phyloP scores from a whole-genome alignment of 2,329 filamentous ascomycete species.

The Massarina eburnea region DNA sequence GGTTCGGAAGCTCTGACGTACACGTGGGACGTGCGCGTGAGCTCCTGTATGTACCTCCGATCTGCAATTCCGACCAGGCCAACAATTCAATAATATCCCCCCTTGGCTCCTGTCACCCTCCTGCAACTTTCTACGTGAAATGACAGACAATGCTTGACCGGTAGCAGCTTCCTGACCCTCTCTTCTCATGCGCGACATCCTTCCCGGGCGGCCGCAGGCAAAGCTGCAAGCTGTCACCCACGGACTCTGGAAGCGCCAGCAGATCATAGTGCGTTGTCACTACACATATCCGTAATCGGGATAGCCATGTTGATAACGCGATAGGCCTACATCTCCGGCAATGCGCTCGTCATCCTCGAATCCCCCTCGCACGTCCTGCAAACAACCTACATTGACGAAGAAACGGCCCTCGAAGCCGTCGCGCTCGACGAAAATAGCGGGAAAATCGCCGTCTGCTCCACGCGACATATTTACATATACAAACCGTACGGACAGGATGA shows the following conservation, averaged over 20 bases:
- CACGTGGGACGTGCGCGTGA: slow-evolving; percentile 39
- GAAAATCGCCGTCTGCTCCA: slow-evolving; percentile 78
- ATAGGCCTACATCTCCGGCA: slow-evolving; percentile 86
- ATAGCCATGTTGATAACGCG: neutral
- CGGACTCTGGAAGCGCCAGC: slow-evolving; percentile 69
- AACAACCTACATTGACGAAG: slow-evolving; percentile 84
- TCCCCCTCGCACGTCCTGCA: slow-evolving; percentile 76
- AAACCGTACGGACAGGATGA: slow-evolving; percentile 71
- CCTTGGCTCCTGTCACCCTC: neutral
- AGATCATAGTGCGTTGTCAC: slow-evolving; percentile 64
- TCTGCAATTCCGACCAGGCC: slow-evolving; percentile 3
- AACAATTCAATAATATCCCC: slow-evolving; percentile 4
- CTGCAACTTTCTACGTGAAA: neutral
- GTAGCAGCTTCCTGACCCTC: slow-evolving; percentile 17
- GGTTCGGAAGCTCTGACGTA: slow-evolving; percentile 6
- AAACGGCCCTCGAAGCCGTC: slow-evolving; percentile 70
- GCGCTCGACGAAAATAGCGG: slow-evolving; percentile 79
- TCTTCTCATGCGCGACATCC: slow-evolving; percentile 68
- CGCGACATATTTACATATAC: slow-evolving; percentile 71
- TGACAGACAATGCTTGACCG: slow-evolving; percentile 23
- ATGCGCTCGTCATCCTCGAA: slow-evolving; percentile 80
- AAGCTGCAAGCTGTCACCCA: slow-evolving; percentile 77
- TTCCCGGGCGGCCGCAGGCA: slow-evolving; percentile 76
- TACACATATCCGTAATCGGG: slow-evolving; percentile 1
- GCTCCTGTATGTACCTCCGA: slow-evolving; percentile 16